These are phyloP conservation scores for Ceratocystis destructans DNA, from an alignment of 2,329 filamentous ascomycete genomes.

Conservation along the genomic window DNA sequence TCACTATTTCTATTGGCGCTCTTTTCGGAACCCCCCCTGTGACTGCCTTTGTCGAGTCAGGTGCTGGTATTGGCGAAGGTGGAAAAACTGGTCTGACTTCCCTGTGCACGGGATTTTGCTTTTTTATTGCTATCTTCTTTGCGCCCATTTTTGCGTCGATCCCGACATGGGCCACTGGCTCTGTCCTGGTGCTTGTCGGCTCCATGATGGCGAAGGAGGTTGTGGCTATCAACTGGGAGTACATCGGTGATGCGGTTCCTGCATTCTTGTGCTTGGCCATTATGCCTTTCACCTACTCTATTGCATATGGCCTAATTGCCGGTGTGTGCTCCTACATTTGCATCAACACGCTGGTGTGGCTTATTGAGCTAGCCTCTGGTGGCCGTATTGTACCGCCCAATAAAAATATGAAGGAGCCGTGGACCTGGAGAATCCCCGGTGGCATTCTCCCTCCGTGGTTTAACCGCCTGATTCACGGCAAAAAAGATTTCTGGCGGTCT, in stretches of 20 bases:
- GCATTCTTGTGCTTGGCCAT: constrained; percentile 71
- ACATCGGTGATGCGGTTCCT: constrained; percentile 70
- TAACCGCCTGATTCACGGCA: constrained; percentile 46
- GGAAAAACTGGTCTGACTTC: constrained; percentile 60
- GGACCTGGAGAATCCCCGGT: constrained; percentile 65
- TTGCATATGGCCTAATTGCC: constrained; percentile 73
- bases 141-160: constrained; percentile 65
- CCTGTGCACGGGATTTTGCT: constrained; percentile 54
- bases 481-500: constrained; percentile 59
- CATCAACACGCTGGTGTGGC: constrained; percentile 58
- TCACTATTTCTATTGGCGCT: constrained; percentile 56
- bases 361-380: constrained; percentile 50
- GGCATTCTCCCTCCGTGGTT: constrained; percentile 66
- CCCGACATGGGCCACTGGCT: constrained; percentile 69
- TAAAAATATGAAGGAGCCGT: constrained; percentile 62
- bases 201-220: constrained; percentile 71
- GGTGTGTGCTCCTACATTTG: constrained; percentile 64
- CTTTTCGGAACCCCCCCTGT: constrained; percentile 57
- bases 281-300: constrained; percentile 85
- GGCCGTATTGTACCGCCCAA: constrained; percentile 62
- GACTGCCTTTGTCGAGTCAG: constrained; percentile 63
- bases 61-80: constrained; percentile 62
- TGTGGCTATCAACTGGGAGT: constrained; percentile 77
- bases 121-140: constrained; percentile 59
- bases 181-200: constrained; percentile 77